Evolutionary conservation across 108 stramenopile species (phyloP), one percentile per base, ranked within the genome.

Genomic region (Cyclostephanos invisitatus): DNA sequence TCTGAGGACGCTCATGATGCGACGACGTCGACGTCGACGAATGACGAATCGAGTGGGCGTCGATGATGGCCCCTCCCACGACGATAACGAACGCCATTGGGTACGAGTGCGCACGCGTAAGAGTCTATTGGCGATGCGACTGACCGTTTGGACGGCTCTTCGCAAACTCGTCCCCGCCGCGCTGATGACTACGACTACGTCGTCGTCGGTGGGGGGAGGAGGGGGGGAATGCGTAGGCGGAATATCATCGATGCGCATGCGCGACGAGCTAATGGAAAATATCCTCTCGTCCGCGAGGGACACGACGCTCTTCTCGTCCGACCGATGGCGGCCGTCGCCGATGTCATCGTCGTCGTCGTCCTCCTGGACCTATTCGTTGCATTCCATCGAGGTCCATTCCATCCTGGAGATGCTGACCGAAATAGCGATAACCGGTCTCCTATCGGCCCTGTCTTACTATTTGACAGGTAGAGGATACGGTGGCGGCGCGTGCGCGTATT

Each of bases 121-220:
- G 44, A 74, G 80, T 62, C 63, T 74, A 0, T 28, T 81, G n/a
- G 61, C 80, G 7, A 7, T 81, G 12, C 80, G 70, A 66, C 58
- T 72, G 11, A 68, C 68, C 24, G 72, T 68, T 17, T 81, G 80
- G 73, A 64, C 58, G 6, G 61, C 72, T 3, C 35, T 81, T 32
- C 40, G 62, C 2, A 36, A 53, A 18, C 59, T 74, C 18, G 32
- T 69, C 0, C 69, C 73, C 9, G 9, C 14, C n/a, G 36, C 49
- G n/a, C 24, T 61, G 0, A 4, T 3, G 18, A 28, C 11, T 5
- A 25, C 11, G 29, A 64, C 56, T 9, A 46, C 22, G 29, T 67
- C n/a, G 21, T 37, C 7, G 36, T 3, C 5, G 7, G 36, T 3
- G 7, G 36, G 7, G 36, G 36, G 36, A 37, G 36, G 36, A 37